Evolutionary conservation across 208 protist species (phyloP).

Genomic region (Lotmaria passim): DNA sequence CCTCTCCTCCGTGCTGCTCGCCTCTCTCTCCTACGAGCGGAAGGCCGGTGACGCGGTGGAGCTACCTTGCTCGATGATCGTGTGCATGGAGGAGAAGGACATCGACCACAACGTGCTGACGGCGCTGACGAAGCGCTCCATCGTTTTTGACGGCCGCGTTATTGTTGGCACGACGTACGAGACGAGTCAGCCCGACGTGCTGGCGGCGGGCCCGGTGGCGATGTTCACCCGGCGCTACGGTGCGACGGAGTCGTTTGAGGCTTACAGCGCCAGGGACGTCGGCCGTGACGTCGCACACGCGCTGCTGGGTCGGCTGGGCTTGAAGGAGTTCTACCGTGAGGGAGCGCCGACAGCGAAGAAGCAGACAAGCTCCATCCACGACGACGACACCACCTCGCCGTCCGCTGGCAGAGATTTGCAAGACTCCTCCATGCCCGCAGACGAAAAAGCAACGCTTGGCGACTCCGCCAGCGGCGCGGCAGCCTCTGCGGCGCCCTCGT

Average conservation of each 20-base stretch:
- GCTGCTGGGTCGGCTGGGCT: conserved; percentile 78
- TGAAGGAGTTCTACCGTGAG: conserved; percentile 67
- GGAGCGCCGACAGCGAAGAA: neutral
- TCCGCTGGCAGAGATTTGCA: neutral
- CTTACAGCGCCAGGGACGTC: conserved; percentile 86
- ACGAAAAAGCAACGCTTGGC: neutral
- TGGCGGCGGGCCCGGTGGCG: conserved; percentile 90
- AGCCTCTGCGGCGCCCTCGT: neutral
- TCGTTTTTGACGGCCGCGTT: conserved; percentile 94
- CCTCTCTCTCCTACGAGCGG: conserved; percentile 49
- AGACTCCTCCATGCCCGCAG: no score
- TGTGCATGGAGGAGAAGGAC: conserved; percentile 90
- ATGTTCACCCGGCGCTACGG: conserved; percentile 94
- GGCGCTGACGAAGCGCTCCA: conserved; percentile 89
- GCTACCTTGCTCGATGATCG: conserved; percentile 80
- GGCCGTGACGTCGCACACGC: conserved; percentile 74
- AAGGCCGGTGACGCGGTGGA: conserved; percentile 78
- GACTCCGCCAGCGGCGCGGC: conserved; percentile 49
- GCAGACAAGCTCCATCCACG: neutral
- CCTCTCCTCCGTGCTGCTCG: conserved; percentile 72
- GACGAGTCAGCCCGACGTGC: conserved; percentile 84
- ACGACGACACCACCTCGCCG: no score
- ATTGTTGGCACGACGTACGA: conserved; percentile 90
- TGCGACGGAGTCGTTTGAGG: conserved; percentile 79
- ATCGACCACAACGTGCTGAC: conserved; percentile 89